These are phyloP conservation scores for Stachybotrys elegans DNA, from an alignment of 2,329 filamentous ascomycete species.

Conservation along the genomic window DNA sequence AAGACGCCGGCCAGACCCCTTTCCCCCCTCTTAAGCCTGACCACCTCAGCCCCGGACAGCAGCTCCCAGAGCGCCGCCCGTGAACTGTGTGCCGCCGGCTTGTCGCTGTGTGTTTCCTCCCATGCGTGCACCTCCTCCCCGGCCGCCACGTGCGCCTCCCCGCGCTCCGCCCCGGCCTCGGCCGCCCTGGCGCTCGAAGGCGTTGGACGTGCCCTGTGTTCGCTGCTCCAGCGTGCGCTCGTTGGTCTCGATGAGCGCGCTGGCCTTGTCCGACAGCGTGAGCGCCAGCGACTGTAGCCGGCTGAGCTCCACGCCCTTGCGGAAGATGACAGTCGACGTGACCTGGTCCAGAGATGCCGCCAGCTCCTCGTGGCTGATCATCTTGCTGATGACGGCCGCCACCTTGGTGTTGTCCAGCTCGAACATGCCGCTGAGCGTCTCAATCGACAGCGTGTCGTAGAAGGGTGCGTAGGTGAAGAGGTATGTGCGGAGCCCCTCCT, in stretches of 20 bases:
- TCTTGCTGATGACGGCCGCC: constrained; percentile 92
- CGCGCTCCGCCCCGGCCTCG: constrained; percentile 63
- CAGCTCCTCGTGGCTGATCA: constrained; percentile 99
- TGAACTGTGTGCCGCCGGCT: constrained; percentile 73
- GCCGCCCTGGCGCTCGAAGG: constrained; percentile 88
- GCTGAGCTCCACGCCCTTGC: constrained; percentile 97
- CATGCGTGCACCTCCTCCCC: constrained; percentile 54
- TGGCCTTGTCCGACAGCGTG: constrained; percentile 93
- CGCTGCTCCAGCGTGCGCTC: constrained; percentile 96
- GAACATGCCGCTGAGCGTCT: constrained; percentile 88
- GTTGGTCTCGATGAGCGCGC: constrained; percentile 91
- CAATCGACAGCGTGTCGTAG: constrained; percentile 91
- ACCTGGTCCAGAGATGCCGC: constrained; percentile 96
- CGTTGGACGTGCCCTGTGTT: constrained; percentile 91
- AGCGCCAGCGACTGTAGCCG: constrained; percentile 92
- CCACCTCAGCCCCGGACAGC: constrained; percentile 52
- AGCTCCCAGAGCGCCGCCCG: constrained; percentile 71
- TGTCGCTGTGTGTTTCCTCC: constrained; percentile 59
- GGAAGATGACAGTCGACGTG: constrained; percentile 95
- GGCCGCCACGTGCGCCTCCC: constrained; percentile 57
- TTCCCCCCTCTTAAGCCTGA: constrained; percentile 1
- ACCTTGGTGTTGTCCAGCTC: constrained; percentile 90
- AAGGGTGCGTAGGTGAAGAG: constrained; percentile 99
- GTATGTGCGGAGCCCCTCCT: constrained; percentile 95
- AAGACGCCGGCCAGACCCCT: constrained; percentile 15